phyloP scores from a whole-genome alignment of 768 basidiomycete genomes.

The Coprinopsis cinerea region DNA sequence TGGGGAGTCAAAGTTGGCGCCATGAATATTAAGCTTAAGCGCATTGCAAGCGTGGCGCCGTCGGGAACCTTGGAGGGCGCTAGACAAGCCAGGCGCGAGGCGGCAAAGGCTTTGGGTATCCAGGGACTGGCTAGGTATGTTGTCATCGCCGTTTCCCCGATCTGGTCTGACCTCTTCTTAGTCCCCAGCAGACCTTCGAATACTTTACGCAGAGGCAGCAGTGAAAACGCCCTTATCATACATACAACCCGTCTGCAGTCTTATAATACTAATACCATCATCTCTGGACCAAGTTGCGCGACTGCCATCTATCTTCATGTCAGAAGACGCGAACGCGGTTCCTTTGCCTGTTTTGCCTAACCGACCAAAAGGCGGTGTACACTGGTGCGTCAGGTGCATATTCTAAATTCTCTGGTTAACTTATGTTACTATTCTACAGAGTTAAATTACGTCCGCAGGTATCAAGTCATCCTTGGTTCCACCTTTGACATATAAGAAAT shows the following conservation, averaged over 20 bases:
- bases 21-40: not conserved
- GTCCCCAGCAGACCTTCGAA: constrained; percentile 22
- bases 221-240: too few relatives aligned
- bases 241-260: too few relatives aligned
- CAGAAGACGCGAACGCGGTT: too few relatives aligned
- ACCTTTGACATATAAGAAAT: constrained; percentile 4
- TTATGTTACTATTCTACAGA: not conserved
- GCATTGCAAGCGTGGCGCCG: not conserved
- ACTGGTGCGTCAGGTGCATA: too few relatives aligned
- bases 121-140: constrained; percentile 22
- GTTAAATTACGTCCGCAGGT: not conserved
- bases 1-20: not conserved
- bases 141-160: not conserved
- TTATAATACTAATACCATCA: too few relatives aligned
- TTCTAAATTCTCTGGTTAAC: not conserved
- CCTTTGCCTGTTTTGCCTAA: too few relatives aligned
- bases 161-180: constrained; percentile 6
- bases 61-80: constrained; percentile 15
- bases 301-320: too few relatives aligned
- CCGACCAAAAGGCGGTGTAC: too few relatives aligned
- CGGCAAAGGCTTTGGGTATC: constrained; percentile 23
- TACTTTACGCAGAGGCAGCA: constrained; percentile 13
- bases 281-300: too few relatives aligned
- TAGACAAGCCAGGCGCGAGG: constrained; percentile 19
- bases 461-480: not conserved